These are phyloP conservation scores for Aspergillus tamarii DNA, from an alignment of 2,329 filamentous ascomycete species.

Conservation along the genomic window DNA sequence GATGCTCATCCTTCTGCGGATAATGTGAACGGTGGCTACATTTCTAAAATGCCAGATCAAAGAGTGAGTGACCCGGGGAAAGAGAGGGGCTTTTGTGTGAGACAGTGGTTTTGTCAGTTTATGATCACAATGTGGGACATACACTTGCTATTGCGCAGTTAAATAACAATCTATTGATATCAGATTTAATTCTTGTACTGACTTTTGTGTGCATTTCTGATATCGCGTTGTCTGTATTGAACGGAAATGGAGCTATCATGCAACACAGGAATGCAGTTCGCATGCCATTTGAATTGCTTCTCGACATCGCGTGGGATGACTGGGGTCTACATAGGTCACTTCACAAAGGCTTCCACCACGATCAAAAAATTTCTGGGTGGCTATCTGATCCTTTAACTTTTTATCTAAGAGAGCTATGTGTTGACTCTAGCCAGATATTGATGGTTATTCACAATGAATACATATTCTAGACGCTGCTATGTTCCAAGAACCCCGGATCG, in stretches of 20 bases:
- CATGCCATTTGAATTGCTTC: no score
- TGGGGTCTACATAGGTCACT: background rate
- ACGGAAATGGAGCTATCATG: no score
- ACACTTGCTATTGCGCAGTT: background rate
- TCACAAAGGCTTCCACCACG: background rate
- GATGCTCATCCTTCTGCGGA: background rate
- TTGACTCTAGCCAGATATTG: background rate
- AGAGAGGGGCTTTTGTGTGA: background rate
- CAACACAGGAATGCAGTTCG: background rate
- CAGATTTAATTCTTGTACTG: background rate
- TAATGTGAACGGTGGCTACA: background rate
- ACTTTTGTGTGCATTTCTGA: background rate
- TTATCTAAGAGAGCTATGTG: background rate
- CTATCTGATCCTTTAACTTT: background rate
- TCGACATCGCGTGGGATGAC: background rate
- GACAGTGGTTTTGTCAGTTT: background rate
- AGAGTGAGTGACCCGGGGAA: background rate
- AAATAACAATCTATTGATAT: background rate
- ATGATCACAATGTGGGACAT: background rate
- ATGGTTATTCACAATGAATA: background rate
- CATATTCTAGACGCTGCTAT: background rate
- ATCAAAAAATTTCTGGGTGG: background rate
- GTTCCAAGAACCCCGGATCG: slow-evolving; percentile 1
- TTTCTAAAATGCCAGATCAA: background rate
- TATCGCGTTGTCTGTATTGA: background rate